Evolutionary conservation across 352 stramenopile species (phyloP), one percentile per base, ranked within the genome.

Genomic region (Globisporangium takayamanum): DNA sequence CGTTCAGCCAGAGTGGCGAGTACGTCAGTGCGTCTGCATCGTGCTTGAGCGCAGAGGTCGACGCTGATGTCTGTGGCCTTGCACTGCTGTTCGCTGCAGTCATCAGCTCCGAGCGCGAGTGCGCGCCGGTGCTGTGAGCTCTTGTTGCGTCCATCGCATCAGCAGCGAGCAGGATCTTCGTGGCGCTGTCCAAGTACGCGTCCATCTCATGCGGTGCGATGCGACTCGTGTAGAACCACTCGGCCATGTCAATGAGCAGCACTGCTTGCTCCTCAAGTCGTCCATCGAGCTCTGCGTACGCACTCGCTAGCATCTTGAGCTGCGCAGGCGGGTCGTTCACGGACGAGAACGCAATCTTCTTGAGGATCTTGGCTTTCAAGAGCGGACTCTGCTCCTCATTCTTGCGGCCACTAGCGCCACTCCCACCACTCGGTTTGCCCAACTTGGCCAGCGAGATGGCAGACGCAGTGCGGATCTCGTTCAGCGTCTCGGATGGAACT

Each of bases 181-280:
- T 50, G 14, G 84, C 83, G 5, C 60, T 72, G n/a, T 88, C 67
- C 7, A 95, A 51, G 61, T 92, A 77, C 11, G 68, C 48, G 1
- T 80, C 55, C 1, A 77, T 69, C 30, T 92, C 85, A 54, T 87
- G 62, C 20, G 62, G 49, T 0, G 82, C 69, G 36, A 92, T 74
- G 3, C 80, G 74, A 42, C 89, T 87, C 1, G 84, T 82, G 55
- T 82, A 79, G 25, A 95, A 57, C 87, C 87, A 97, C 60, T 97
- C 88, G 5, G 79, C 87, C 50, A 96, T 79, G 45, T 96, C 87
- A 0, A 96, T 58, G 18, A 95, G 59, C 25, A 88, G 59, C 16
- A 87, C 47, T 10, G 77, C 63, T 50, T 88, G 77, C 50, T 89
- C 73, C 62, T 96, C 86, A 16, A 69, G 46, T 28, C 69, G 73